Evolutionary conservation across 2,329 filamentous ascomycete species (phyloP), one percentile per base, ranked within the genome.

Genomic region (Daldinia sp.): DNA sequence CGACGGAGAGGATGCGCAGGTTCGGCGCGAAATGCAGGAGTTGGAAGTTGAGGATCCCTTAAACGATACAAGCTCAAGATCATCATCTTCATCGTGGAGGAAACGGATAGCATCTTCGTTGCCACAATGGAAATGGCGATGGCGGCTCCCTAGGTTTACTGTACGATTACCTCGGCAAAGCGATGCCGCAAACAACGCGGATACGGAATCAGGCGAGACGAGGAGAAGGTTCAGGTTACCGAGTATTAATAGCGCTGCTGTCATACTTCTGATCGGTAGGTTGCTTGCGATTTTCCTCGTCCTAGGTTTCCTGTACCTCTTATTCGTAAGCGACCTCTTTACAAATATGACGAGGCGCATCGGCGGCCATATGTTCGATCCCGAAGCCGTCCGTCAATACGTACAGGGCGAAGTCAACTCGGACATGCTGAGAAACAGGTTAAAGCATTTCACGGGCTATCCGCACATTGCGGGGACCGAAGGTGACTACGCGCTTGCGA

Each of bases 401-500:
- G 87, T 97, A 28, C 89, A 96, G 78, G 84, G 86, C 55, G 89
- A 89, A 74, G 88, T 97, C 72, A 91, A 97, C 75, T 84, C 88
- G 61, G 85, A 85, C 66, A 85, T 86, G 57, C 91, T 96, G 78
- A 87, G 89, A 70, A 90, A 92, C 44, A 92, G 92, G 65, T 82
- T 97, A 67, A 84, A 88, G 75, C 92, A 94, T 76, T 89, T 95
- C 70, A 95, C 93, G 4, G 88, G 87, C 63, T 97, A 93, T 78
- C 92, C 96, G 69, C 96, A 98, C 79, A 86, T 98, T 69, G 96
- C 93, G 1, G 96, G 96, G n/a, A 97, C 94, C 2, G 91, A 97
- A 81, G 96, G 96, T 54, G 95, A 97, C 81, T 94, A 91, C 75
- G 92, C 91, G 51, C 85, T 97, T 61, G 95, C 93, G 6, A 88